phyloP scores from a whole-genome alignment of 1,284 basidiomycete species.

The Leccinum solheimii region DNA sequence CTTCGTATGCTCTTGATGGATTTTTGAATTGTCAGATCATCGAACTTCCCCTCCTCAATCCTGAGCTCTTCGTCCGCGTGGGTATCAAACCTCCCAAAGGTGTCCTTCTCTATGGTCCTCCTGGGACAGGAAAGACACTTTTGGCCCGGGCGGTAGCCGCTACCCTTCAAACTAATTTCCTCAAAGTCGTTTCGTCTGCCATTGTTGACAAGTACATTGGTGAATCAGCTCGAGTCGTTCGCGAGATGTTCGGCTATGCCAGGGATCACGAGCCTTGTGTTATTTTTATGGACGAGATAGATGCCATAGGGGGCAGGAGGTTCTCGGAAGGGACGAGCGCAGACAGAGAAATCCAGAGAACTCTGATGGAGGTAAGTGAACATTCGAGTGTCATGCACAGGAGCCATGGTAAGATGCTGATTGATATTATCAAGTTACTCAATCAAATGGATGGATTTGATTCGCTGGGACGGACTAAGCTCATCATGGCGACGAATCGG shows the following conservation, averaged over 20 bases:
- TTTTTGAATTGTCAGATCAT: conserved; percentile 67
- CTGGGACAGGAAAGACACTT: conserved; percentile 95
- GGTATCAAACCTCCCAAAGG: conserved; percentile 97
- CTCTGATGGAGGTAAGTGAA: conserved; percentile 87
- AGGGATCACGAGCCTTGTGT: conserved; percentile 98
- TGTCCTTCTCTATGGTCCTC: conserved; percentile 90
- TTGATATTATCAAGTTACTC: conserved; percentile 62
- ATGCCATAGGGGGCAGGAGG: conserved; percentile 92
- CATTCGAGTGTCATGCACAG: neutral
- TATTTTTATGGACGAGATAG: conserved; percentile 99
- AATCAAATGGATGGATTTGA: conserved; percentile 99
- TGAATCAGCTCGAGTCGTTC: conserved; percentile 91
- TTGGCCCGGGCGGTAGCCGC: conserved; percentile 96
- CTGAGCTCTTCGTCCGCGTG: conserved; percentile 93
- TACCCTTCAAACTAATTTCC: conserved; percentile 94
- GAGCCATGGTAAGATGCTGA: neutral
- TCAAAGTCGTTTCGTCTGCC: conserved; percentile 98
- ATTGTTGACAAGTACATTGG: conserved; percentile 99
- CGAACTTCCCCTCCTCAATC: conserved; percentile 93
- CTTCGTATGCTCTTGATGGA: neutral
- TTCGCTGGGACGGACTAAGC: conserved; percentile 91
- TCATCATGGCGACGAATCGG: conserved; percentile 98
- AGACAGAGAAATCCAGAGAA: conserved; percentile 98
- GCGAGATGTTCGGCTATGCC: conserved; percentile 99
- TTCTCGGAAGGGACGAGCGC: conserved; percentile 99